Evolutionary conservation across 2,329 filamentous ascomycete genomes (phyloP).

Genomic region (Hypoxylon sp.): DNA sequence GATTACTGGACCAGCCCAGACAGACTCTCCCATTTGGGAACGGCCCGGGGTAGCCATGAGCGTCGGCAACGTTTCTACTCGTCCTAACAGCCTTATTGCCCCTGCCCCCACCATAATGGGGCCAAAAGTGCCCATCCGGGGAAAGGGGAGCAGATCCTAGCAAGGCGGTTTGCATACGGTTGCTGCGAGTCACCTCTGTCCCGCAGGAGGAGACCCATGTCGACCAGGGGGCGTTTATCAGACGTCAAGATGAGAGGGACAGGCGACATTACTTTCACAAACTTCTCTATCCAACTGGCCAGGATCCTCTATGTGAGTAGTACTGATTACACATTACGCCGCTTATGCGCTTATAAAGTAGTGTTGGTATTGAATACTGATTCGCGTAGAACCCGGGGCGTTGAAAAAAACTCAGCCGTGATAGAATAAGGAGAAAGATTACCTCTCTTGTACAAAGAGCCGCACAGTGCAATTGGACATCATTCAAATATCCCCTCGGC

Average conservation of each 20-base stretch:
- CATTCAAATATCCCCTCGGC: conserved; percentile 7
- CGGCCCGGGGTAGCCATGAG: conserved; percentile 29
- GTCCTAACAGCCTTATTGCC: conserved; percentile 26
- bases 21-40: conserved; percentile 30
- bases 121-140: conserved; percentile 30
- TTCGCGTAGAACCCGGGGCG: not conserved
- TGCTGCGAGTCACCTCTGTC: conserved; percentile 31
- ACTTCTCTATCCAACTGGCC: conserved; percentile 11
- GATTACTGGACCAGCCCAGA: conserved; percentile 28
- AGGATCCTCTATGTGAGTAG: conserved; percentile 6
- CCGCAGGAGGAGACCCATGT: conserved; percentile 33
- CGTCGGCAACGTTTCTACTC: conserved; percentile 25
- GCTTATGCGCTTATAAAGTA: not conserved
- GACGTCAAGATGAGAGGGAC: conserved; percentile 22
- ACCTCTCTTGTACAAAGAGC: conserved; percentile 1
- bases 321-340: conserved; percentile 1
- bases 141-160: conserved; percentile 32
- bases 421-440: not conserved
- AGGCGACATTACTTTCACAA: conserved; percentile 11
- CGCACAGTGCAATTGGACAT: conserved; percentile 19
- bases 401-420: not conserved
- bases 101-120: conserved; percentile 35
- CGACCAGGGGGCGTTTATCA: conserved; percentile 29
- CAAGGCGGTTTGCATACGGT: conserved; percentile 17
- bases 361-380: conserved; percentile 1